Base-by-base conservation (phyloP, 768 basidiomycete species). In the Steccherinum ochraceum region DNA sequence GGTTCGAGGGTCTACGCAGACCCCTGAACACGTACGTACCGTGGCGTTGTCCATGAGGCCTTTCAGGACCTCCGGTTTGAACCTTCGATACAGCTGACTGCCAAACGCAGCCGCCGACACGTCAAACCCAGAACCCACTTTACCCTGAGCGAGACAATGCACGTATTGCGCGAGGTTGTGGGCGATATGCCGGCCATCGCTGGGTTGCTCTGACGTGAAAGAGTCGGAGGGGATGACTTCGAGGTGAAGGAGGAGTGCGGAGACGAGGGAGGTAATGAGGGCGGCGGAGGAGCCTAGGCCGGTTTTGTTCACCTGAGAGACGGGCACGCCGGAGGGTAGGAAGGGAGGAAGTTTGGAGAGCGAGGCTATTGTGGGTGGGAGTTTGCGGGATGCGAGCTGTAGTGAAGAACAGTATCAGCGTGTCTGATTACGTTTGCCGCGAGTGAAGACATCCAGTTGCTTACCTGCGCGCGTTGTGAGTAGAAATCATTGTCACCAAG, bases 401-500 rank as follows among this genome's bases (percentile, higher is more conserved):
- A 48, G 16, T 19, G 21, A 10, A n/a, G 21, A 23, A 18, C 18
- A 10, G 41, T 10, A 18, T 10, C 7, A 7, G 16, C 10, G 7
- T 43, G 21, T 7, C 16, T 43, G 41, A 43, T 11, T 7, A 19
- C 10, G 41, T 7, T 18, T 7, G 21, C 16, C 10, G 45, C 24
- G 46, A 16, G n/a, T n/a, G n/a, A n/a, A n/a, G n/a, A n/a, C n/a
- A n/a, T n/a, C n/a, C n/a, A n/a, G n/a, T 23, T 61, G 51, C 75
- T 63, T 50, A 90, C 94, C 76, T 89, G 83, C 48, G 83, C 82
- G 50, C 86, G 75, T 61, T 98, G 96, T 3, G 94, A 96, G 70
- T 99, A 98, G 61, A 98, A 99, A 65, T 98, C 96, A 61, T 99
- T 98, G 66, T 93, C 93, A 10, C 93, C 95, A 23, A 85, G 80